phyloP scores from a whole-genome alignment of 805 yeast genomes.

The Candida multigemmis region DNA sequence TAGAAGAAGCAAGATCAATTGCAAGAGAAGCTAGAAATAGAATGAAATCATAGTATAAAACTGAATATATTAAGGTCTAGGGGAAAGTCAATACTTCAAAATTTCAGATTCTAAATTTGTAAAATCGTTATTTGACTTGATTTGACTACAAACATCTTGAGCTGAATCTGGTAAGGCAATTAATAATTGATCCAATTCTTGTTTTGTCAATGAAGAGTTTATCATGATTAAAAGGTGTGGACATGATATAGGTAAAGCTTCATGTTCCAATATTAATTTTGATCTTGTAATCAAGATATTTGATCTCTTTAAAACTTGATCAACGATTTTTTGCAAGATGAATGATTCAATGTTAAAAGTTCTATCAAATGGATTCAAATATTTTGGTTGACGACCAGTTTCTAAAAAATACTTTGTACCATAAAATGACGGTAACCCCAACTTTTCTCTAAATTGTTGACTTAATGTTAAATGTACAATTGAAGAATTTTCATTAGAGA shows the following conservation, averaged over 20 bases:
- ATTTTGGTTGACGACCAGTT: slow-evolving; percentile 37
- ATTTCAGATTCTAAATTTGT: slow-evolving; percentile 17
- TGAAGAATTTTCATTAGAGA: slow-evolving; percentile 56
- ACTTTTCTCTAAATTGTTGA: slow-evolving; percentile 31
- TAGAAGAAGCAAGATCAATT: slow-evolving; percentile 82
- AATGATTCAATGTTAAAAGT: slow-evolving; percentile 45
- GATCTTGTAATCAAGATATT: slow-evolving; percentile 57
- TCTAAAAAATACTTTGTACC: slow-evolving; percentile 37
- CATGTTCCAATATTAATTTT: slow-evolving; percentile 60
- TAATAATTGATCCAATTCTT: slow-evolving; percentile 16
- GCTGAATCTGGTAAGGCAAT: slow-evolving; percentile 12
- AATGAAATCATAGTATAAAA: slow-evolving; percentile 24
- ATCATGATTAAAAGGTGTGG: slow-evolving; percentile 28
- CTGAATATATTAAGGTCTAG: too few species aligned
- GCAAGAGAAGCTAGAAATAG: slow-evolving; percentile 68
- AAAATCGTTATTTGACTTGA: slow-evolving; percentile 15
- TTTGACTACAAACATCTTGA: slow-evolving; percentile 11
- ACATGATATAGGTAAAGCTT: slow-evolving; percentile 46
- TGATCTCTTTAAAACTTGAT: slow-evolving; percentile 40
- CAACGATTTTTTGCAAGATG: slow-evolving; percentile 60
- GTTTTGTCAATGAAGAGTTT: slow-evolving; percentile 15
- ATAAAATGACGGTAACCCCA: slow-evolving; percentile 40
- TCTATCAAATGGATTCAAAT: slow-evolving; percentile 30
- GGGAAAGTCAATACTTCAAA: slow-evolving; percentile 10
- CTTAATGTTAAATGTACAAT: slow-evolving; percentile 57